phyloP scores from a whole-genome alignment of 2,329 filamentous ascomycete genomes.

The Trichoderma sp. region DNA sequence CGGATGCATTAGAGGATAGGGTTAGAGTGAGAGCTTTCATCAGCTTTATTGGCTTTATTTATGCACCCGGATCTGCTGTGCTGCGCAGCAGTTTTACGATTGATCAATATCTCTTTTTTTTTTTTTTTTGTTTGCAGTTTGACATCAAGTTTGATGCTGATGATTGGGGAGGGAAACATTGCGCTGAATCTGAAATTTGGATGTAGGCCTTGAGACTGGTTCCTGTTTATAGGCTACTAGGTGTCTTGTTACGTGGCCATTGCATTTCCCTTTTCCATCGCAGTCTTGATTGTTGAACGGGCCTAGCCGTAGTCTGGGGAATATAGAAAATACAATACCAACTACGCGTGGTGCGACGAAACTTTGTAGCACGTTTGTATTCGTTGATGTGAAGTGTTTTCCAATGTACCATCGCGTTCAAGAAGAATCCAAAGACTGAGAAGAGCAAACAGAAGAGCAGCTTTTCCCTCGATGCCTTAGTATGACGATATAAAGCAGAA shows the following conservation, averaged over 20 bases:
- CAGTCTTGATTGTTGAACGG: slow-evolving; percentile 33
- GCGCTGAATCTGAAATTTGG: not conserved
- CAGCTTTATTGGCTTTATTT: slow-evolving; percentile 11
- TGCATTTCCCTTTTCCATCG: not conserved
- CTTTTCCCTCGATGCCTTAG: not conserved
- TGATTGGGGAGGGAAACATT: not conserved
- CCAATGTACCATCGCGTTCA: not conserved
- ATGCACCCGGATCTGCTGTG: not conserved
- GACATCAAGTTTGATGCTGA: slow-evolving; percentile 29
- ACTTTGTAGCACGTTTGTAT: not conserved
- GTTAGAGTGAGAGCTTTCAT: slow-evolving; percentile 7
- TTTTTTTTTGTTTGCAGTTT: slow-evolving; percentile 27
- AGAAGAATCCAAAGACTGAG: not conserved
- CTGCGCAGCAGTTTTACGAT: not conserved
- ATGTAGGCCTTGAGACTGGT: slow-evolving; percentile 36
- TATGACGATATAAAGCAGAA: not conserved
- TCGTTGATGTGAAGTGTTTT: not conserved
- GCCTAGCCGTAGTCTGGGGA: slow-evolving; percentile 40
- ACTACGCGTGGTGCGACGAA: slow-evolving; percentile 5
- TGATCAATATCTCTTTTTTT: slow-evolving; percentile 2
- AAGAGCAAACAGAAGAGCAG: not conserved
- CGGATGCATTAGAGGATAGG: slow-evolving; percentile 15
- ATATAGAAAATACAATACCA: slow-evolving; percentile 28
- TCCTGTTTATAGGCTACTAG: slow-evolving; percentile 41
- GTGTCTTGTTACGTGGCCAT: slow-evolving; percentile 19